Conservation (phyloP, 116 monocot species). For the Posidonia oceanica region DNA sequence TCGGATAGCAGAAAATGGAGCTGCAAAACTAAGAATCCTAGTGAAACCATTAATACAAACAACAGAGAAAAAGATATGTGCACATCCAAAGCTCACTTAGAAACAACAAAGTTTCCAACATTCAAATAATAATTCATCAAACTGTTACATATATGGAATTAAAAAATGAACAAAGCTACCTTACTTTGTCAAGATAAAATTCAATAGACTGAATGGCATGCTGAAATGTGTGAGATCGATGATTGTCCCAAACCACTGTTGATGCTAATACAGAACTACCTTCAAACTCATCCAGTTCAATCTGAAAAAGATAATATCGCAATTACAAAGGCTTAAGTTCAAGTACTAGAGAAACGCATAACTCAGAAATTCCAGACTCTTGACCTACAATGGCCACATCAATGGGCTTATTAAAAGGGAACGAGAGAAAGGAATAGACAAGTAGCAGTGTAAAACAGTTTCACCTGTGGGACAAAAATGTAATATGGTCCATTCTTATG, state of each 20-base stretch:
- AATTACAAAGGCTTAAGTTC: not conserved
- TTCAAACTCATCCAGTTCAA: constrained; percentile 62
- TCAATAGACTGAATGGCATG: constrained; percentile 41
- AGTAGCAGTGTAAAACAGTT: constrained; percentile 1
- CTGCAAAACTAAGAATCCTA: too few relatives aligned
- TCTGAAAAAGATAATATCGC: constrained; percentile 25
- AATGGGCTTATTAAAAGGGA: not conserved
- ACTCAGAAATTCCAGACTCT: not conserved
- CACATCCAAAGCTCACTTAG: too few relatives aligned
- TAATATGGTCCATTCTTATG: constrained; percentile 29
- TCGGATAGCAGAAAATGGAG: not conserved
- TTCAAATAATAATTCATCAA: not conserved
- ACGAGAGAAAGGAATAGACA: not conserved
- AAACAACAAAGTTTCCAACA: not conserved
- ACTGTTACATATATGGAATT: not conserved
- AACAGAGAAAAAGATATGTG: too few relatives aligned
- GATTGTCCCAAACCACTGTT: constrained; percentile 73
- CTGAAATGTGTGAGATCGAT: constrained; percentile 32
- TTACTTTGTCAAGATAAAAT: constrained; percentile 42
- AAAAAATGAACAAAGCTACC: constrained; percentile 4
- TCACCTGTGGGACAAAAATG: constrained; percentile 84
- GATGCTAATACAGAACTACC: constrained; percentile 47
- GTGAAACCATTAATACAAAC: too few relatives aligned
- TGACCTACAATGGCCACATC: not conserved
- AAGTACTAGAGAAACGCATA: not conserved